A percentile compares a stretch with the other conserved stretches of the same genome.
These are phyloP conservation scores for Lactifluus volemus DNA, from an alignment of 768 basidiomycete species.

Conservation along the genomic window DNA sequence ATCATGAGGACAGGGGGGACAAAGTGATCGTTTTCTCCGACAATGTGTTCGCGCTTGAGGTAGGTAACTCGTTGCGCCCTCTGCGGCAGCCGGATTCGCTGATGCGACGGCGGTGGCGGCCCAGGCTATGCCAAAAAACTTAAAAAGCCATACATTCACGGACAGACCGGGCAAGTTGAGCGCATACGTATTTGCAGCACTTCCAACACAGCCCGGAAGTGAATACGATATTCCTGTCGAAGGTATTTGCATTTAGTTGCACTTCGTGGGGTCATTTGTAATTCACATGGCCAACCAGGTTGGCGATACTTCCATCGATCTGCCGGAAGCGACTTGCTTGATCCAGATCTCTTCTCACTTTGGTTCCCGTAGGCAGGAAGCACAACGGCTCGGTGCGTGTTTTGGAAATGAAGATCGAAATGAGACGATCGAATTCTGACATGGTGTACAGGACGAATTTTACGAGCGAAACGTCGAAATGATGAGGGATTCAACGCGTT, in stretches of 20 bases:
- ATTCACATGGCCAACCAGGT: slow-evolving; percentile 41
- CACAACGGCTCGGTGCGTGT: slow-evolving; percentile 77
- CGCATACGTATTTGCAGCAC: slow-evolving; percentile 91
- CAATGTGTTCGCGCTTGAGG: slow-evolving; percentile 95
- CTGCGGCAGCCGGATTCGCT: background rate
- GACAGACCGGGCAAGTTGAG: slow-evolving; percentile 89
- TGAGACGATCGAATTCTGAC: background rate
- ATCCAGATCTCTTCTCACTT: slow-evolving; percentile 99
- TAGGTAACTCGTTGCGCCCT: slow-evolving; percentile 27
- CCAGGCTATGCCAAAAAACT: slow-evolving; percentile 92
- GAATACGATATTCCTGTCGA: slow-evolving; percentile 98
- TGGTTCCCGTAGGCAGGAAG: slow-evolving; percentile 95
- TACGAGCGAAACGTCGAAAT: slow-evolving; percentile 94
- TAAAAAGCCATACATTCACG: slow-evolving; percentile 92
- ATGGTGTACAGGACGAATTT: slow-evolving; percentile 63
- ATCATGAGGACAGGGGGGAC: slow-evolving; percentile 95
- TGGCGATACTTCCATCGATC: slow-evolving; percentile 96
- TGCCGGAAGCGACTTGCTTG: slow-evolving; percentile 97
- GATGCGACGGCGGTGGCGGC: background rate
- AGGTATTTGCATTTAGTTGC: slow-evolving; percentile 35
- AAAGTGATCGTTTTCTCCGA: slow-evolving; percentile 99
- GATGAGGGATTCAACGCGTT: slow-evolving; percentile 99
- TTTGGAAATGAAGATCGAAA: background rate
- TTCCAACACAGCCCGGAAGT: slow-evolving; percentile 95
- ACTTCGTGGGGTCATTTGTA: slow-evolving; percentile 15